Evolutionary conservation across 164 flowering plant species (phyloP).

Genomic region (Nymphaea thermarum): DNA sequence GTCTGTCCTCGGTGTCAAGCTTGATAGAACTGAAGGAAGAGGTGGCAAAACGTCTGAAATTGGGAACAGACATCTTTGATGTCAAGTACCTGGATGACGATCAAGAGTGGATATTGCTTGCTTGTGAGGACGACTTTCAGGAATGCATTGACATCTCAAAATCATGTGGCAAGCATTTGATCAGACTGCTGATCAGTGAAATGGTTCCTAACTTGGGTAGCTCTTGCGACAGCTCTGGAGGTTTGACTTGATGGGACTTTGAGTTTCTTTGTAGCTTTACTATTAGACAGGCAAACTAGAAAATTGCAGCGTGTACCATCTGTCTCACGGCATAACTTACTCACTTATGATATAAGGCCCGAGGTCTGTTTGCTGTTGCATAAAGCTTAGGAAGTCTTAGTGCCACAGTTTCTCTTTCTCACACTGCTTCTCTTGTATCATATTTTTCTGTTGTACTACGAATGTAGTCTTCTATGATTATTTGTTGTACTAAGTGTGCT

Average conservation of each 20-base stretch:
- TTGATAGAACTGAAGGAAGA: conserved; percentile 60
- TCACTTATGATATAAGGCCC: too few species aligned
- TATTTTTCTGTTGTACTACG: too few species aligned
- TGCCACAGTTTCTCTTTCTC: too few species aligned
- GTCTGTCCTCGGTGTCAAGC: conserved; percentile 33
- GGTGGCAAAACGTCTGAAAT: conserved; percentile 75
- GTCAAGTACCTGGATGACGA: conserved; percentile 89
- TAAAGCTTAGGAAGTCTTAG: too few species aligned
- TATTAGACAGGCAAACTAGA: too few species aligned
- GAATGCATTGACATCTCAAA: conserved; percentile 69
- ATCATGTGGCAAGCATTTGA: conserved; percentile 44
- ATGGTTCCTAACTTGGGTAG: conserved; percentile 57
- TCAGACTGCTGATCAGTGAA: conserved; percentile 61
- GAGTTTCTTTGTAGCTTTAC: not conserved
- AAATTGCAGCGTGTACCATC: too few species aligned
- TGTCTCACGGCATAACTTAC: too few species aligned
- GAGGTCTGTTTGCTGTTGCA: too few species aligned
- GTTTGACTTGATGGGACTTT: not conserved
- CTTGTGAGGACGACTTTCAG: conserved; percentile 76
- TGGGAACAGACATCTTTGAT: conserved; percentile 73
- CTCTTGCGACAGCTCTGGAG: conserved; percentile 85
- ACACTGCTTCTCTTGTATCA: too few species aligned
- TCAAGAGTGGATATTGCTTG: conserved; percentile 69
- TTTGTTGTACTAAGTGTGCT: too few species aligned
- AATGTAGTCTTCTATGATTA: too few species aligned